Evolutionary conservation across 139 green algal species (phyloP).

Genomic region (Chlorella sp.): DNA sequence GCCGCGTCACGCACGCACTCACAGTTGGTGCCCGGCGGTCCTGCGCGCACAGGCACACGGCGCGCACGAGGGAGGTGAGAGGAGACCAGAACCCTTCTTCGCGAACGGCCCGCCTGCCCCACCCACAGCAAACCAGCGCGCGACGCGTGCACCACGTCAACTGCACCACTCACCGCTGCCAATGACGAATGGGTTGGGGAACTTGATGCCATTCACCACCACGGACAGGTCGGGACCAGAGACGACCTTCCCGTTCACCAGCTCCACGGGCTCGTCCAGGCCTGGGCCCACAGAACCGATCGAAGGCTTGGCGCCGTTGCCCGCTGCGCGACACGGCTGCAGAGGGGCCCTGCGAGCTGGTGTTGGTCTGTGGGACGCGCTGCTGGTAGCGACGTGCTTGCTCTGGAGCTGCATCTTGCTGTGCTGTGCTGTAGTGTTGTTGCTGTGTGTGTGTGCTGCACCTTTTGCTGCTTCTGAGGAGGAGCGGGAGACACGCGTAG

Average conservation of each 20-base stretch:
- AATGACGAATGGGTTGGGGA: constrained; percentile 98
- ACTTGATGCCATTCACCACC: constrained; percentile 77
- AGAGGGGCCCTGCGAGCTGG: too few species aligned
- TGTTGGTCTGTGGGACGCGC: too few species aligned
- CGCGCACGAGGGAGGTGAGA: constrained; percentile 1
- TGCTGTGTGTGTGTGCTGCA: too few species aligned
- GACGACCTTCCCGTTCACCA: neutral
- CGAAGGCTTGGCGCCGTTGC: too few species aligned
- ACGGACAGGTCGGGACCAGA: neutral
- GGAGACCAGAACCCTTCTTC: neutral
- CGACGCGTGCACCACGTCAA: neutral
- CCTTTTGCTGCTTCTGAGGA: too few species aligned
- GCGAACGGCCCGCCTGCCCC: too few species aligned
- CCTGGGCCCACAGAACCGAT: too few species aligned
- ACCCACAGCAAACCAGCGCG: neutral
- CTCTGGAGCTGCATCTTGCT: too few species aligned
- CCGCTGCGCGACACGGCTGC: too few species aligned
- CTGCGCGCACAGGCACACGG: constrained; percentile 1
- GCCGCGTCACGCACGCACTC: constrained; percentile 19
- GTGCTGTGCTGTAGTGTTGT: too few species aligned
- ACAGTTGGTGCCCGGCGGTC: constrained; percentile 91
- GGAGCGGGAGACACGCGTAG: too few species aligned
- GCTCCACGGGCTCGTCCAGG: constrained; percentile 1
- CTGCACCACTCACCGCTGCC: constrained; percentile 43
- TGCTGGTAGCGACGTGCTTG: too few species aligned